These are phyloP conservation scores for Fraxinus latifolia DNA, from an alignment of 305 asterid species.

Conservation along the genomic window DNA sequence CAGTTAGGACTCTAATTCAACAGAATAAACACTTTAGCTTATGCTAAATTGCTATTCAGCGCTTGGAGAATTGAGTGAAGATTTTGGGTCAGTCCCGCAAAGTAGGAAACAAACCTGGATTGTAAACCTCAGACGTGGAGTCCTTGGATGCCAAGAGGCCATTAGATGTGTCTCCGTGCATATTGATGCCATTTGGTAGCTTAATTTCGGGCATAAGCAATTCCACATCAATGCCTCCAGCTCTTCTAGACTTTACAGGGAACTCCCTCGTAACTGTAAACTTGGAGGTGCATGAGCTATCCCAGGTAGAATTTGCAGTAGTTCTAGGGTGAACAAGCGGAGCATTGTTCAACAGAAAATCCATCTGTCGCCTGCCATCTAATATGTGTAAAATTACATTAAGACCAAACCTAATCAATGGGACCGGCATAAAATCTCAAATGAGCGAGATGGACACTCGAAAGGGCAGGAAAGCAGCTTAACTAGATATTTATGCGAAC, in stretches of 20 bases:
- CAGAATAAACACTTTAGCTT: not conserved
- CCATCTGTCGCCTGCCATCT: conserved; percentile 63
- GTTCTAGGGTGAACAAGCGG: conserved; percentile 36
- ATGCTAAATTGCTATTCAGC: not conserved
- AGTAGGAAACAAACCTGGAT: conserved; percentile 49
- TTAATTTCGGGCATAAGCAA: conserved; percentile 40
- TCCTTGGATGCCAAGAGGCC: conserved; percentile 43
- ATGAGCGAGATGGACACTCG: conserved; percentile 6
- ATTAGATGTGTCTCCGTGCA: conserved; percentile 40
- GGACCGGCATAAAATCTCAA: not conserved
- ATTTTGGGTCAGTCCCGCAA: not conserved
- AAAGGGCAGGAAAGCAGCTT: not conserved
- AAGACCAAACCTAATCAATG: not conserved
- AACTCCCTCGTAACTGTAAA: conserved; percentile 57
- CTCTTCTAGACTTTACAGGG: conserved; percentile 40
- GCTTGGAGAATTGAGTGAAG: not conserved
- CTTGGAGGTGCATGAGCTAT: conserved; percentile 47
- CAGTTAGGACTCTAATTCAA: not conserved
- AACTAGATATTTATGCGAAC: not conserved
- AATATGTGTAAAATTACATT: conserved; percentile 18
- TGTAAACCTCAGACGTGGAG: conserved; percentile 41
- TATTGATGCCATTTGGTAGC: conserved; percentile 39
- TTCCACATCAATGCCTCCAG: conserved; percentile 38
- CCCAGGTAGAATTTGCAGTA: conserved; percentile 48
- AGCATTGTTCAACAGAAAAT: conserved; percentile 45